phyloP scores from a whole-genome alignment of 257 asterid species.

The Solanum ahanhuiri region DNA sequence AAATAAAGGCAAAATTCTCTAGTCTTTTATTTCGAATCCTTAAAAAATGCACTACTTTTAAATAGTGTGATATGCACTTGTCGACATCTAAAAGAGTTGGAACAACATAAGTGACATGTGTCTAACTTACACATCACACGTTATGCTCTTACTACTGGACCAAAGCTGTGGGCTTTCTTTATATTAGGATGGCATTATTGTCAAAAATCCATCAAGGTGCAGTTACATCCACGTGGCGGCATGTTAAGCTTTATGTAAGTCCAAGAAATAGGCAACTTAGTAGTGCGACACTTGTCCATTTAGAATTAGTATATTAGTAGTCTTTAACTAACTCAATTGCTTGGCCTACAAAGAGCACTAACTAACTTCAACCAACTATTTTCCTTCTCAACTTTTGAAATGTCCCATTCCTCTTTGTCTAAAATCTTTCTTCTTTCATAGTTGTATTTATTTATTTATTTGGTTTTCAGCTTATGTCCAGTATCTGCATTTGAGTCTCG shows the following conservation, averaged over 20 bases:
- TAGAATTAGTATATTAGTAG: neutral
- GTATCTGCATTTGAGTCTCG: neutral
- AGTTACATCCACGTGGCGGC: neutral
- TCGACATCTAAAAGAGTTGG: neutral
- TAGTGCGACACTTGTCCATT: neutral
- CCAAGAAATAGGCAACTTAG: neutral
- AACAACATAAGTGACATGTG: neutral
- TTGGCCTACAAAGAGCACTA: neutral
- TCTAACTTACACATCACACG: neutral
- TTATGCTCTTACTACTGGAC: neutral
- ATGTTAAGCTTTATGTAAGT: neutral
- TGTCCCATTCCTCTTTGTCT: neutral
- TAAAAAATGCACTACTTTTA: neutral
- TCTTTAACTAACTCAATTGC: conserved; percentile 12
- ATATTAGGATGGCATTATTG: neutral
- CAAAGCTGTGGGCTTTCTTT: neutral
- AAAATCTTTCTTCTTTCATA: neutral
- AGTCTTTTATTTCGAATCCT: neutral
- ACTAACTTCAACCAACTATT: neutral
- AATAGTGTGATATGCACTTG: neutral
- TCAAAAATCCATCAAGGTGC: neutral
- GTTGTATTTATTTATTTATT: neutral
- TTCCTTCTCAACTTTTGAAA: neutral
- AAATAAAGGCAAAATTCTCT: neutral
- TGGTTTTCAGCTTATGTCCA: neutral